Percentiles rank a stretch among this genome's conserved stretches.
Evolutionary conservation across 2,329 filamentous ascomycete genomes (phyloP).

Genomic region (Pyricularia grisea): DNA sequence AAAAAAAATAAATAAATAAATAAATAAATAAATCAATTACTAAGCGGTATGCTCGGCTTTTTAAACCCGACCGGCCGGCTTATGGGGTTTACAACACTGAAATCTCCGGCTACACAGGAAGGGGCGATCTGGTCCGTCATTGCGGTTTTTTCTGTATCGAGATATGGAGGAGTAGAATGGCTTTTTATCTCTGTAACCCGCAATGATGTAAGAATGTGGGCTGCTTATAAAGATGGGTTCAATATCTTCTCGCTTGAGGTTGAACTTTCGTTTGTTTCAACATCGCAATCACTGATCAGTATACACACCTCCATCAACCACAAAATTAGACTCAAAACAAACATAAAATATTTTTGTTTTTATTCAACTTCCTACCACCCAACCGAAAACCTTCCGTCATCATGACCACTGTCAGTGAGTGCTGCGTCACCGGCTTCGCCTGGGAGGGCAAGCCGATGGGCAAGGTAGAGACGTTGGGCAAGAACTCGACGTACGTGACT

Average conservation of each 20-base stretch:
- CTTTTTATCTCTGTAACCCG: background rate
- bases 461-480: conserved; percentile 26
- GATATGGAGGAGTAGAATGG: background rate
- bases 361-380: background rate
- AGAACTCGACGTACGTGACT: conserved; percentile 31
- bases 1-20: too few species aligned
- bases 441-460: conserved; percentile 28
- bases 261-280: background rate
- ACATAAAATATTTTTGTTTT: too few species aligned
- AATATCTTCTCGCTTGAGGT: background rate
- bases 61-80: background rate
- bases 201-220: background rate
- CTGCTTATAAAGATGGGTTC: background rate
- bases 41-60: background rate
- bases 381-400: background rate
- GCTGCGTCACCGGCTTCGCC: conserved; percentile 28
- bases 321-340: background rate
- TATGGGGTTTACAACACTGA: background rate
- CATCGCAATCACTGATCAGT: background rate
- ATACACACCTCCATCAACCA: background rate
- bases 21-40: too few species aligned
- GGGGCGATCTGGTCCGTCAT: background rate
- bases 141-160: background rate
- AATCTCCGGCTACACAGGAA: background rate
- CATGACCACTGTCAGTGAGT: conserved; percentile 2